Evolutionary conservation across 2,329 filamentous ascomycete genomes (phyloP).

Genomic region (Sclerotinia spermophila): DNA sequence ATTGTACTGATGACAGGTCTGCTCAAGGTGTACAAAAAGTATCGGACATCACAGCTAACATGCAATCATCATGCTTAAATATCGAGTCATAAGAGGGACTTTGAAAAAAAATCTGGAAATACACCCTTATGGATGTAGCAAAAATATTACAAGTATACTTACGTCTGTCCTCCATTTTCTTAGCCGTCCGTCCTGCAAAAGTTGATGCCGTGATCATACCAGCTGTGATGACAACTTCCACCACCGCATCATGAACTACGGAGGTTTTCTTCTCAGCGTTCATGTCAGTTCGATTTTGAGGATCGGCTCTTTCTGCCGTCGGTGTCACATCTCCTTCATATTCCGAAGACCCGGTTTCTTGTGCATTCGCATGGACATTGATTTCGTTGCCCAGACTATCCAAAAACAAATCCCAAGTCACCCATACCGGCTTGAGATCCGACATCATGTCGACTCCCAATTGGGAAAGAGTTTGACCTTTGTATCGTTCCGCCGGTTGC

Average conservation of each 20-base stretch:
- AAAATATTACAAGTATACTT: neutral
- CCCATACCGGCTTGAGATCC: constrained; percentile 58
- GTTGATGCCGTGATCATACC: constrained; percentile 21
- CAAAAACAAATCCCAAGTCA: constrained; percentile 57
- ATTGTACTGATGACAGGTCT: neutral
- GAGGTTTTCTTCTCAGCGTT: constrained; percentile 36
- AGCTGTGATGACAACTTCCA: constrained; percentile 63
- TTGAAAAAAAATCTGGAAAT: neutral
- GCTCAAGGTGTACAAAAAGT: neutral
- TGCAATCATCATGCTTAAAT: too few species aligned
- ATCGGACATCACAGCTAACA: neutral
- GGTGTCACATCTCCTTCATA: constrained; percentile 37
- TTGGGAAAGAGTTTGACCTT: constrained; percentile 63
- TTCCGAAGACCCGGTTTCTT: constrained; percentile 18
- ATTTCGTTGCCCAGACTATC: constrained; percentile 45
- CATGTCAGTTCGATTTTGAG: constrained; percentile 21
- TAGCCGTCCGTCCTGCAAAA: constrained; percentile 17
- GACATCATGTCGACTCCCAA: constrained; percentile 72
- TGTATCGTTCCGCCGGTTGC: constrained; percentile 52
- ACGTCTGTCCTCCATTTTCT: neutral
- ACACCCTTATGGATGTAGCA: neutral
- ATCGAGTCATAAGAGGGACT: neutral
- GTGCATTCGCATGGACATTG: constrained; percentile 17
- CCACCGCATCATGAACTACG: constrained; percentile 55
- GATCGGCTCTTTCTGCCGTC: constrained; percentile 34